Evolutionary conservation across 2,329 filamentous ascomycete species (phyloP).

Genomic region (Fusarium abutilonis): DNA sequence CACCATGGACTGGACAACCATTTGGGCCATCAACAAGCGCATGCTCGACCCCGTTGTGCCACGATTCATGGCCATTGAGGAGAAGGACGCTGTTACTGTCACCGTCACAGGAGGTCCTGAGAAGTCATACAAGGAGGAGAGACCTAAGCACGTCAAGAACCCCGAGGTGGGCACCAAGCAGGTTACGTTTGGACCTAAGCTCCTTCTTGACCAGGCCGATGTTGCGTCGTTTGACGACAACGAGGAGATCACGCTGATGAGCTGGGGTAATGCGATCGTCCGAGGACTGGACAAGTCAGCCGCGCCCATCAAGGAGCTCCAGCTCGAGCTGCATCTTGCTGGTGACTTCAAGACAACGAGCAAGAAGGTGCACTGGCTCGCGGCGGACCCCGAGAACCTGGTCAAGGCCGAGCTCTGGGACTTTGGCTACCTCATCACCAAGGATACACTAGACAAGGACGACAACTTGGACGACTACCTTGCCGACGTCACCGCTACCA

Average conservation of each 20-base stretch:
- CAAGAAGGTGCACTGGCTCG: conserved; percentile 97
- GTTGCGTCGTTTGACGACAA: conserved; percentile 81
- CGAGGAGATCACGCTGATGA: conserved; percentile 96
- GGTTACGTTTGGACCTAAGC: conserved; percentile 77
- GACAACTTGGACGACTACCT: conserved; percentile 87
- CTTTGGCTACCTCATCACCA: conserved; percentile 94
- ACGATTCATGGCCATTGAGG: conserved; percentile 76
- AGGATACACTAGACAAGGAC: conserved; percentile 91
- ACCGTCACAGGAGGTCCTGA: conserved; percentile 73
- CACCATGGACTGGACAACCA: conserved; percentile 82
- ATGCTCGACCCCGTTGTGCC: conserved; percentile 81
- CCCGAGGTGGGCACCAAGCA: conserved; percentile 84
- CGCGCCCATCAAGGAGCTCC: conserved; percentile 71
- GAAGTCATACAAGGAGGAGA: conserved; percentile 73
- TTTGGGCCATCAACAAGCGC: conserved; percentile 82
- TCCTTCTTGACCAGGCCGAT: conserved; percentile 88
- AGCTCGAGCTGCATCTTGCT: conserved; percentile 87
- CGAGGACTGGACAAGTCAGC: conserved; percentile 68
- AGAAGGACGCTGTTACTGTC: conserved; percentile 76
- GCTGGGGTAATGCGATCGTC: conserved; percentile 91
- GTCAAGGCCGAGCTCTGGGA: conserved; percentile 88
- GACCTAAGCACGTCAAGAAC: conserved; percentile 91
- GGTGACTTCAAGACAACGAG: conserved; percentile 95
- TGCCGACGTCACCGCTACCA: conserved; percentile 77
- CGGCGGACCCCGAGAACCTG: conserved; percentile 77